Base-by-base conservation (phyloP, 805 yeast genomes). In the Pichia scutulata region DNA sequence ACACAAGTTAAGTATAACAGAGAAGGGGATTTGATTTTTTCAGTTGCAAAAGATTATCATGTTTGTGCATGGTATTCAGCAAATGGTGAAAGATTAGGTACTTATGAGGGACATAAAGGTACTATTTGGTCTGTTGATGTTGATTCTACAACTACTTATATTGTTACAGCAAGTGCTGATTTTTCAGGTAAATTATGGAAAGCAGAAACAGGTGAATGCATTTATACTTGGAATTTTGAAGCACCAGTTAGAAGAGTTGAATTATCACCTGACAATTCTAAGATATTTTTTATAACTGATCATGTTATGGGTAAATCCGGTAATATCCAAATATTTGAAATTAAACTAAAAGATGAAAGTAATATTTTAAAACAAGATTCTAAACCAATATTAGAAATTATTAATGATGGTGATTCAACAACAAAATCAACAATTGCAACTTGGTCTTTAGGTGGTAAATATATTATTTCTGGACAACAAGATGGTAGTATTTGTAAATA, bases 81-180 rank as follows among this genome's bases (percentile, higher is more conserved):
- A 55, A 92, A 90, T 67, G 99, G 99, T 61, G 99, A 93, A 72
- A 81, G 98, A 69, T 70, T 93, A 52, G 99, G 99, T 46, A 93
- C 99, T 53, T 79, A 88, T 58, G 81, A 70, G 41, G 90, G 90
- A 10, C 98, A 93, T 68, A 76, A 77, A 52, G 99, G 99, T 82
- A 86, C 97, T 49, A 84, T 93, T 61, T 89, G 95, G 93, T 83
- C 96, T 33, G 83, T 93, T 57, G 98, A 90, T 66, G 84, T 89
- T 43, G 93, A 88, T 67, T 68, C 72, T 40, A 76, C 77, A 50
- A 75, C 92, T n/a, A 73, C 76, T 40, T 76, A 77, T 55, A 82
- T 88, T 56, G 80, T 83, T 51, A 90, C 99, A 4, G 97, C 96
- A 36, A 81, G 93, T 55, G 96, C 97, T 49, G 99, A 93, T 66